These are phyloP conservation scores for Arthrobotrys musiformis DNA, from an alignment of 2,329 filamentous ascomycete species.

Conservation along the genomic window DNA sequence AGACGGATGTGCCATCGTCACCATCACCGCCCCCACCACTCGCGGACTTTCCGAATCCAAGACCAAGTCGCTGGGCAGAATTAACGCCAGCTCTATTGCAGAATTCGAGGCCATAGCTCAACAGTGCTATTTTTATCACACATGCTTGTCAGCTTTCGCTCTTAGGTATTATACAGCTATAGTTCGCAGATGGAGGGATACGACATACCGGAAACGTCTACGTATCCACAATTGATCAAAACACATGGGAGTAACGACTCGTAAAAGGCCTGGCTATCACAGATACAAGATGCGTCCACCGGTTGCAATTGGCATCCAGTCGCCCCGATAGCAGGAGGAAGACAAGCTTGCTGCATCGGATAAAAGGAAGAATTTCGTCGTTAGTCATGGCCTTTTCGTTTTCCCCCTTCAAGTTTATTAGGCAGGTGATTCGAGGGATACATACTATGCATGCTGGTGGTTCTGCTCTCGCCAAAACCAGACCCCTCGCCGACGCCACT, in stretches of 20 bases:
- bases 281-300: constrained; percentile 36
- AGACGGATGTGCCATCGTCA: background rate
- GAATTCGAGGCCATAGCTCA: constrained; percentile 36
- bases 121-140: constrained; percentile 22
- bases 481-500: constrained; percentile 20
- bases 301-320: constrained; percentile 11
- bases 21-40: background rate
- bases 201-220: constrained; percentile 34
- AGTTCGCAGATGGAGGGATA: background rate
- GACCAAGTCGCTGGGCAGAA: constrained; percentile 23
- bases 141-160: background rate
- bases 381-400: constrained; percentile 13
- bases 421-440: constrained; percentile 27
- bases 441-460: constrained; percentile 46
- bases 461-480: constrained; percentile 23
- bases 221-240: constrained; percentile 31
- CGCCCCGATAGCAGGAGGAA: constrained; percentile 16
- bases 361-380: constrained; percentile 7
- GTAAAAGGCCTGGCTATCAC: constrained; percentile 38
- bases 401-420: constrained; percentile 5
- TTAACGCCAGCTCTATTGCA: constrained; percentile 31
- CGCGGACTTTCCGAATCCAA: constrained; percentile 15
- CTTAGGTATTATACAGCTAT: background rate
- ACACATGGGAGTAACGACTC: constrained; percentile 35
- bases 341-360: constrained; percentile 37